A percentile compares a stretch with the other conserved stretches of the same genome.
These are phyloP conservation scores for Parasarocladium wereldwijsianum DNA, from an alignment of 2,329 filamentous ascomycete genomes.

Conservation along the genomic window DNA sequence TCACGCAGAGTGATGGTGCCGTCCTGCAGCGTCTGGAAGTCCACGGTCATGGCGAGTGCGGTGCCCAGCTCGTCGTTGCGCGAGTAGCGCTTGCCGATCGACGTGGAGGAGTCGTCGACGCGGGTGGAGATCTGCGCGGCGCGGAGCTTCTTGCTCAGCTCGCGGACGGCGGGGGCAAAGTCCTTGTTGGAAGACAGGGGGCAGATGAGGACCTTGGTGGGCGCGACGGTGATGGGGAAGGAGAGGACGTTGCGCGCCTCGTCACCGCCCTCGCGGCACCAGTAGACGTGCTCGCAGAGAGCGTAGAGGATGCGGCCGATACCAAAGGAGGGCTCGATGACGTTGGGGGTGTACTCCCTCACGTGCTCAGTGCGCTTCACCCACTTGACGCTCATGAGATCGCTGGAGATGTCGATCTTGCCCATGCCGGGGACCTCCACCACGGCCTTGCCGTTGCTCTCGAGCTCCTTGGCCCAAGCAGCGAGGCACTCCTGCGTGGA, in stretches of 20 bases:
- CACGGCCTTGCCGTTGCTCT: conserved; percentile 58
- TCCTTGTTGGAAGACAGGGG: conserved; percentile 69
- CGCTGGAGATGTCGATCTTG: conserved; percentile 65
- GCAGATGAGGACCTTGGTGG: conserved; percentile 86
- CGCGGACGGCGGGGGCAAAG: conserved; percentile 64
- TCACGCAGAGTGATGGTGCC: conserved; percentile 77
- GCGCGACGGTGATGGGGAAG: conserved; percentile 55
- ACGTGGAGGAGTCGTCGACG: conserved; percentile 79
- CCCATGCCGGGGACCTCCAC: conserved; percentile 53
- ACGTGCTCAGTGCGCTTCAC: conserved; percentile 69
- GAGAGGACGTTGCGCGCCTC: conserved; percentile 61
- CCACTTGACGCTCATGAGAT: conserved; percentile 73
- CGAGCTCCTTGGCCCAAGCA: conserved; percentile 60
- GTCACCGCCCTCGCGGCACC: conserved; percentile 57
- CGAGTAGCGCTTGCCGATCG: conserved; percentile 87
- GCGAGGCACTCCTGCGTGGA: conserved; percentile 71
- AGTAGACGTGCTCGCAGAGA: conserved; percentile 89
- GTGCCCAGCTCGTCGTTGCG: conserved; percentile 94
- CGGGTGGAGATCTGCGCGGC: conserved; percentile 66
- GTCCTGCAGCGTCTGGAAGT: conserved; percentile 90
- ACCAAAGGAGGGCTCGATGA: conserved; percentile 95
- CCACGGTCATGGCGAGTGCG: conserved; percentile 82
- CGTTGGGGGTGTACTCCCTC: conserved; percentile 86
- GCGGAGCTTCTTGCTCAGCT: conserved; percentile 63
- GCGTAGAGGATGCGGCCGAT: conserved; percentile 90